phyloP scores from a whole-genome alignment of 2,329 filamentous ascomycete species.

The Aureobasidium sp. region DNA sequence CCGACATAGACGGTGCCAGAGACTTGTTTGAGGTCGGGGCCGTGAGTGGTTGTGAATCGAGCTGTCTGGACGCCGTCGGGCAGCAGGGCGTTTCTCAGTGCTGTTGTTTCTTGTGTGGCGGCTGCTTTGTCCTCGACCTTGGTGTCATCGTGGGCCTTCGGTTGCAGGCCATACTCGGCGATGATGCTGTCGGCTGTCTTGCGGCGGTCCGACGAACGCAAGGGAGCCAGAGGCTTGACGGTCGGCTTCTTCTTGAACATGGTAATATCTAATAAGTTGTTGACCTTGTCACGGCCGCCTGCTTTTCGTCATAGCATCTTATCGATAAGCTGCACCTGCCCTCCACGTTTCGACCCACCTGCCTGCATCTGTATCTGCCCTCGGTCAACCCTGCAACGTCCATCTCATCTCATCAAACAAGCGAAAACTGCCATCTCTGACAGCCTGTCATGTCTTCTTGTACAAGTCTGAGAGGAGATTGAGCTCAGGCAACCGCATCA shows the following conservation, averaged over 20 bases:
- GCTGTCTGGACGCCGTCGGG: slow-evolving; percentile 58
- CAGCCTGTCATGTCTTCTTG: neutral
- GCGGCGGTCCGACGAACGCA: slow-evolving; percentile 61
- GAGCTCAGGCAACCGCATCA: too few species aligned
- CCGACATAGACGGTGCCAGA: slow-evolving; percentile 61
- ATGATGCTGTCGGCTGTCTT: slow-evolving; percentile 63
- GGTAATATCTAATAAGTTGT: too few species aligned
- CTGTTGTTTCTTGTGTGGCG: slow-evolving; percentile 40
- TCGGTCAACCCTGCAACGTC: neutral
- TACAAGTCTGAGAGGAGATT: neutral
- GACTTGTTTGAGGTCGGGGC: slow-evolving; percentile 54
- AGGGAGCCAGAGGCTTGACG: slow-evolving; percentile 57
- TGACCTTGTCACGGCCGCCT: neutral
- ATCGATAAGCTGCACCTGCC: neutral
- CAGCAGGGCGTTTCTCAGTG: slow-evolving; percentile 52
- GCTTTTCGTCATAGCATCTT: slow-evolving; percentile 2
- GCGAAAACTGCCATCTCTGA: neutral
- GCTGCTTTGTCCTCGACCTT: slow-evolving; percentile 38
- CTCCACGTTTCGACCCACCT: neutral
- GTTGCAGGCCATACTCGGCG: slow-evolving; percentile 49
- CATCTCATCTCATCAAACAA: neutral
- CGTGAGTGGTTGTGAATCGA: slow-evolving; percentile 58
- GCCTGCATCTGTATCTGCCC: too few species aligned
- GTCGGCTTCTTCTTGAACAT: slow-evolving; percentile 35
- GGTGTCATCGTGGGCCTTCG: slow-evolving; percentile 34